Conservation (phyloP, 2,329 filamentous ascomycete genomes). For the Microdochium bolleyi region DNA sequence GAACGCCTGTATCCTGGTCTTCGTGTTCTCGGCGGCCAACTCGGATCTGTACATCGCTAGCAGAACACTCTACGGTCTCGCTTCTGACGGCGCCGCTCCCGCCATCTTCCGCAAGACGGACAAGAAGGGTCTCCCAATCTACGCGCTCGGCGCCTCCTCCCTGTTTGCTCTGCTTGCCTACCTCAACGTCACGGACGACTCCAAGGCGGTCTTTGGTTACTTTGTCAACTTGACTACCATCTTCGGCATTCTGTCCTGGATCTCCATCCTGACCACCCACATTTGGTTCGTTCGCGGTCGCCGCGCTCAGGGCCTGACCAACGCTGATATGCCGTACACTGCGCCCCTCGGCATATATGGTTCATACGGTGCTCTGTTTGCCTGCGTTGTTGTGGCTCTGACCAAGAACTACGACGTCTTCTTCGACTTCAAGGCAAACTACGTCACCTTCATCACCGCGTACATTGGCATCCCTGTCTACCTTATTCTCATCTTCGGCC, state of each 20-base stretch:
- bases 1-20: slow-evolving; percentile 67
- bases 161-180: slow-evolving; percentile 60
- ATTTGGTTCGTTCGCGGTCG: slow-evolving; percentile 59
- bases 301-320: slow-evolving; percentile 48
- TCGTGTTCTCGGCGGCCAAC: slow-evolving; percentile 72
- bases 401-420: slow-evolving; percentile 82
- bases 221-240: slow-evolving; percentile 63
- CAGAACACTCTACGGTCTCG: slow-evolving; percentile 65
- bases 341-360: slow-evolving; percentile 67
- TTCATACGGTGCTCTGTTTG: slow-evolving; percentile 57
- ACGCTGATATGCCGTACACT: slow-evolving; percentile 51
- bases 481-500: slow-evolving; percentile 59
- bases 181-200: slow-evolving; percentile 53
- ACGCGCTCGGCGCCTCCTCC: slow-evolving; percentile 53
- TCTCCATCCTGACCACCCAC: slow-evolving; percentile 60
- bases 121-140: slow-evolving; percentile 61
- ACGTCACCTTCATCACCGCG: slow-evolving; percentile 70
- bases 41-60: slow-evolving; percentile 71
- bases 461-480: slow-evolving; percentile 74
- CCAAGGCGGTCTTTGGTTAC: slow-evolving; percentile 51
- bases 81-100: slow-evolving; percentile 64
- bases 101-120: slow-evolving; percentile 65
- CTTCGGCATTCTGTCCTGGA: slow-evolving; percentile 59
- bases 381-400: slow-evolving; percentile 66
- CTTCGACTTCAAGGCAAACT: slow-evolving; percentile 42